Evolutionary conservation across 176 grass and related monocot genomes (phyloP).

Genomic region (Bonia amplexicaulis): DNA sequence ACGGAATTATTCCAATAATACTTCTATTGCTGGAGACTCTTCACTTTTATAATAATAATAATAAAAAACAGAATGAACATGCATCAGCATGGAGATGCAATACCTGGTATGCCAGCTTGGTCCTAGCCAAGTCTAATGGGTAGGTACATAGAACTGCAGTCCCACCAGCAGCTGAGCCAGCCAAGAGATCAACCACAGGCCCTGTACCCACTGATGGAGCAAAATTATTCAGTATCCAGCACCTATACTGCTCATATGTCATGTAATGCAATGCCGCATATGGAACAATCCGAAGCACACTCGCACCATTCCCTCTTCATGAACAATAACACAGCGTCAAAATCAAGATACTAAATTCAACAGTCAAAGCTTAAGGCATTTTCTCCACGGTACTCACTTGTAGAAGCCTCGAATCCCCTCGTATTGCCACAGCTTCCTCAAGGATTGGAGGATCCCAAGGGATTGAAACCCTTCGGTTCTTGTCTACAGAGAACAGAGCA

Average conservation of each 20-base stretch:
- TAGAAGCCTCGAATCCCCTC: constrained; percentile 86
- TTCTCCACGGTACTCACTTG: constrained; percentile 44
- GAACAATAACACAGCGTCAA: neutral
- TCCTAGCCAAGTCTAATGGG: constrained; percentile 86
- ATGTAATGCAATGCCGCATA: constrained; percentile 97
- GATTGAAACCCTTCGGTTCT: constrained; percentile 79
- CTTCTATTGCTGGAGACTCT: neutral
- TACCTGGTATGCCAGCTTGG: constrained; percentile 96
- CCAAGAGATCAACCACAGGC: constrained; percentile 85
- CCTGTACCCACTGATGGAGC: constrained; percentile 64
- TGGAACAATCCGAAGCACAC: constrained; percentile 89
- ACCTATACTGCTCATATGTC: constrained; percentile 85
- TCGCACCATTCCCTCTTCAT: constrained; percentile 85
- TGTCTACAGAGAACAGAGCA: constrained; percentile 50
- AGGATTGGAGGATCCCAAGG: constrained; percentile 68
- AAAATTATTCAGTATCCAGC: constrained; percentile 82
- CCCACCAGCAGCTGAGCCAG: constrained; percentile 87
- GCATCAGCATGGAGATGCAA: constrained; percentile 2
- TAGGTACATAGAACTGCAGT: constrained; percentile 97
- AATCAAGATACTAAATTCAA: neutral
- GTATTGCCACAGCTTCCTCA: constrained; percentile 66
- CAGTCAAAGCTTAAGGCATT: neutral
- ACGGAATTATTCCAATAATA: neutral
- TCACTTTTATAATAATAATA: neutral
- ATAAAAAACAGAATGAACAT: neutral